phyloP scores from a whole-genome alignment of 2,329 filamentous ascomycete species.

The Sporothrix pallida region DNA sequence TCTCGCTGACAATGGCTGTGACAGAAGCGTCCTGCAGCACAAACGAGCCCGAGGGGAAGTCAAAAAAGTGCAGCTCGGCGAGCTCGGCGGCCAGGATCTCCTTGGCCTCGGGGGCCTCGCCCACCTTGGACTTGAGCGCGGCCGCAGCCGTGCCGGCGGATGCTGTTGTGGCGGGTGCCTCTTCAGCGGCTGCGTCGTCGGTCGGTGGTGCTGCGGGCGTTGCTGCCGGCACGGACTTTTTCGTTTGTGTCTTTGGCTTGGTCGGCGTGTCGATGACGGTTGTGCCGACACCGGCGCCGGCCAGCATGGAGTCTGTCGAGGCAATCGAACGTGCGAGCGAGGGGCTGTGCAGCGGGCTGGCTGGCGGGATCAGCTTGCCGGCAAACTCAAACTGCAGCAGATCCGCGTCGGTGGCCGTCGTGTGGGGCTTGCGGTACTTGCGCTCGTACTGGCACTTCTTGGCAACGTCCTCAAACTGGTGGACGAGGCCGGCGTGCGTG shows the following conservation, averaged over 20 bases:
- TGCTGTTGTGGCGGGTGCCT: background rate
- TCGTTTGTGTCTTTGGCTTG: slow-evolving; percentile 36
- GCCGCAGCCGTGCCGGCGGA: slow-evolving; percentile 35
- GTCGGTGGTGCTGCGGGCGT: slow-evolving; percentile 36
- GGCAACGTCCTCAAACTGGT: slow-evolving; percentile 80
- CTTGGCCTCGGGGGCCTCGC: slow-evolving; percentile 70
- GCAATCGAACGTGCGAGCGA: slow-evolving; percentile 60
- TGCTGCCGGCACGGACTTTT: slow-evolving; percentile 37
- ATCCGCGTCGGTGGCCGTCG: slow-evolving; percentile 80
- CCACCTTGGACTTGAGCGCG: slow-evolving; percentile 53
- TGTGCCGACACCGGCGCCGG: slow-evolving; percentile 48
- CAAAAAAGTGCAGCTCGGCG: slow-evolving; percentile 91
- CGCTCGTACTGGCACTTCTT: slow-evolving; percentile 97
- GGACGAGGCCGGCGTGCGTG: slow-evolving; percentile 66
- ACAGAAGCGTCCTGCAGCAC: slow-evolving; percentile 77
- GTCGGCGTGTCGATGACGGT: slow-evolving; percentile 42
- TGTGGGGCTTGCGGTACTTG: slow-evolving; percentile 82
- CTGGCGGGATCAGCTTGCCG: slow-evolving; percentile 67
- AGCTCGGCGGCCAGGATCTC: slow-evolving; percentile 76
- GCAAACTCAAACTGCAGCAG: slow-evolving; percentile 82
- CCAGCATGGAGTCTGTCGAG: slow-evolving; percentile 63
- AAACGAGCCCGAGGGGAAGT: slow-evolving; percentile 86
- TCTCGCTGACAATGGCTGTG: slow-evolving; percentile 79
- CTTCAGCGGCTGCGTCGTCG: background rate
- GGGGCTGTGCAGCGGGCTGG: slow-evolving; percentile 67